Conservation (phyloP, 345 rosid genomes). For the Syzygium grande region DNA sequence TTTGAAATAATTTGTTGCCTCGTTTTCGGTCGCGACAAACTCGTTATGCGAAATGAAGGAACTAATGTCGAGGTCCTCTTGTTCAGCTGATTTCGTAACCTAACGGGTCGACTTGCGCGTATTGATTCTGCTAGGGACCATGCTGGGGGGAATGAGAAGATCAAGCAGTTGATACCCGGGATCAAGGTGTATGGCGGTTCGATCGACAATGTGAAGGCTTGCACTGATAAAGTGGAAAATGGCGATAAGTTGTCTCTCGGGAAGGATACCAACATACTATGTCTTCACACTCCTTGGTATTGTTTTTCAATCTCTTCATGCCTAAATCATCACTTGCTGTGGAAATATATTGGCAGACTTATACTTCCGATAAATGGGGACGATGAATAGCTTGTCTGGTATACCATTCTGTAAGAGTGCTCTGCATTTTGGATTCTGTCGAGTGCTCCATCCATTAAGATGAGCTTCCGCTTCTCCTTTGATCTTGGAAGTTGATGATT, state of each 20-base stretch:
- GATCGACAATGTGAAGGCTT: conserved; percentile 68
- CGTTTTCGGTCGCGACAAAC: background rate
- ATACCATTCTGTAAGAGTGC: background rate
- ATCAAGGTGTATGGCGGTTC: conserved; percentile 86
- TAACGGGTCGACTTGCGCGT: background rate
- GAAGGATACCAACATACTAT: conserved; percentile 37
- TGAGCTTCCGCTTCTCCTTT: background rate
- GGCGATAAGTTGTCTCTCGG: conserved; percentile 66
- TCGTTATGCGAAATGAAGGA: background rate
- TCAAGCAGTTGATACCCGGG: conserved; percentile 64
- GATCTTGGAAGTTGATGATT: background rate
- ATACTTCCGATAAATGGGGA: background rate
- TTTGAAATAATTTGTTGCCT: background rate
- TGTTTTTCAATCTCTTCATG: background rate
- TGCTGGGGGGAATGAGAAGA: conserved; percentile 85
- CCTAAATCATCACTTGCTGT: background rate
- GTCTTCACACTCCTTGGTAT: conserved; percentile 91
- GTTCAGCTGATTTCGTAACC: background rate
- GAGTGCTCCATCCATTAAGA: background rate
- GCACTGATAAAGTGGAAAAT: conserved; percentile 60
- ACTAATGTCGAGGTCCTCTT: background rate
- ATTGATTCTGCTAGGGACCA: conserved; percentile 57
- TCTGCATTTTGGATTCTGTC: background rate
- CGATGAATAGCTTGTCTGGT: background rate
- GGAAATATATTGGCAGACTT: background rate